These are phyloP conservation scores for Raffaelea albimanens DNA, from an alignment of 2,329 filamentous ascomycete species.

Conservation along the genomic window DNA sequence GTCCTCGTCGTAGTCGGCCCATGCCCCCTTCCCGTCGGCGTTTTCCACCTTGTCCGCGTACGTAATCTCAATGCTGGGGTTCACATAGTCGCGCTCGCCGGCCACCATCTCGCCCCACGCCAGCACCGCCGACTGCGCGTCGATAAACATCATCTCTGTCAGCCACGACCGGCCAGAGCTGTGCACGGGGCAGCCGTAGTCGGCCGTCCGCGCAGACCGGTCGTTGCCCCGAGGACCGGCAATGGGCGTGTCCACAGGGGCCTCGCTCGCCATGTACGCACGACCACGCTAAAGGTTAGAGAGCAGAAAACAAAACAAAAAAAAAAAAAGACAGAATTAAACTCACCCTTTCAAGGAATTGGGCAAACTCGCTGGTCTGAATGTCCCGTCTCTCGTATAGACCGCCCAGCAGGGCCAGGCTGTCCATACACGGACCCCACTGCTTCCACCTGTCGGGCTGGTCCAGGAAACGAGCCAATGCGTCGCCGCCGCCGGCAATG, in stretches of 20 bases:
- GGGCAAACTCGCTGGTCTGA: constrained; percentile 32
- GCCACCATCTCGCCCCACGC: constrained; percentile 19
- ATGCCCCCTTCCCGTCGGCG: neutral
- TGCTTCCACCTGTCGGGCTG: constrained; percentile 37
- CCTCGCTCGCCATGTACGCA: constrained; percentile 47
- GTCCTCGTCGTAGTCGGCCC: constrained; percentile 1
- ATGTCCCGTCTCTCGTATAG: constrained; percentile 29
- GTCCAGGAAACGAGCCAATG: constrained; percentile 49
- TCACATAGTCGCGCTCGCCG: constrained; percentile 14
- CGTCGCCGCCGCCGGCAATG: constrained; percentile 56
- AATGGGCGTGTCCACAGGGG: constrained; percentile 43
- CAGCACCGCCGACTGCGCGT: constrained; percentile 17
- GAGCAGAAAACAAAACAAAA: constrained; percentile 2
- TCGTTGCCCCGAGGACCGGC: constrained; percentile 41
- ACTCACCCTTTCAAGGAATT: constrained; percentile 40
- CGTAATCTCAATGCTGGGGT: constrained; percentile 14
- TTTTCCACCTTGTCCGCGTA: constrained; percentile 9
- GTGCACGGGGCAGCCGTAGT: constrained; percentile 56
- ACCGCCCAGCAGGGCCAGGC: constrained; percentile 41
- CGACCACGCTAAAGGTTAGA: constrained; percentile 40
- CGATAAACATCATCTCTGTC: constrained; percentile 55
- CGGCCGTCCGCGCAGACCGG: constrained; percentile 25
- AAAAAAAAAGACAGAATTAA: neutral
- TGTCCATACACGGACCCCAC: constrained; percentile 33
- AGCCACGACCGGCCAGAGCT: constrained; percentile 54